These are phyloP conservation scores for Fusarium avenaceum DNA, from an alignment of 2,329 filamentous ascomycete genomes.

Conservation along the genomic window DNA sequence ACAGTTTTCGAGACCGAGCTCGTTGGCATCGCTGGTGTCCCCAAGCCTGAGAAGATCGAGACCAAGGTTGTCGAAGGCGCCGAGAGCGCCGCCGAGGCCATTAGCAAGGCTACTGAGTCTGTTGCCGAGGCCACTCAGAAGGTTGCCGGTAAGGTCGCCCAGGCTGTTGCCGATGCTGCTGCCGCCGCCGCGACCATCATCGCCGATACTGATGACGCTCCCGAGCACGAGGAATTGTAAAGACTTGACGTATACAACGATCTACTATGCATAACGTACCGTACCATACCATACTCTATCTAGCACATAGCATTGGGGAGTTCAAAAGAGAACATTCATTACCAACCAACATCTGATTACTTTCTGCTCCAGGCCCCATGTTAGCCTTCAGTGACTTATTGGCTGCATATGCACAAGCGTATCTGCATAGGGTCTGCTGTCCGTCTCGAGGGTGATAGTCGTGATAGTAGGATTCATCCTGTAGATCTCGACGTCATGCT, in stretches of 20 bases:
- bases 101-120: conserved; percentile 57
- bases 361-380: conserved; percentile 15
- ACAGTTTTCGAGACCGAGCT: conserved; percentile 92
- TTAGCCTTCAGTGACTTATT: conserved; percentile 25
- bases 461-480: conserved; percentile 14
- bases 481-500: conserved; percentile 41
- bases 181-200: conserved; percentile 66
- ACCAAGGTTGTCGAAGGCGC: conserved; percentile 46
- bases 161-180: conserved; percentile 62
- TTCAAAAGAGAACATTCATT: conserved; percentile 13
- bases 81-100: conserved; percentile 45
- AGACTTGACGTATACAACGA: conserved; percentile 19
- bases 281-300: conserved; percentile 15
- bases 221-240: conserved; percentile 73
- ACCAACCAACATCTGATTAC: conserved; percentile 24
- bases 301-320: conserved; percentile 16
- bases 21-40: conserved; percentile 83
- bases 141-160: conserved; percentile 62
- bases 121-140: conserved; percentile 54
- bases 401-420: conserved; percentile 25
- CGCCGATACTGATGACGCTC: conserved; percentile 67
- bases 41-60: conserved; percentile 56
- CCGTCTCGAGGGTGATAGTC: conserved; percentile 6
- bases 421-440: conserved; percentile 20
- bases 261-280: conserved; percentile 23